These are phyloP conservation scores for Linaria vulgaris DNA, from an alignment of 257 asterid species.

Conservation along the genomic window DNA sequence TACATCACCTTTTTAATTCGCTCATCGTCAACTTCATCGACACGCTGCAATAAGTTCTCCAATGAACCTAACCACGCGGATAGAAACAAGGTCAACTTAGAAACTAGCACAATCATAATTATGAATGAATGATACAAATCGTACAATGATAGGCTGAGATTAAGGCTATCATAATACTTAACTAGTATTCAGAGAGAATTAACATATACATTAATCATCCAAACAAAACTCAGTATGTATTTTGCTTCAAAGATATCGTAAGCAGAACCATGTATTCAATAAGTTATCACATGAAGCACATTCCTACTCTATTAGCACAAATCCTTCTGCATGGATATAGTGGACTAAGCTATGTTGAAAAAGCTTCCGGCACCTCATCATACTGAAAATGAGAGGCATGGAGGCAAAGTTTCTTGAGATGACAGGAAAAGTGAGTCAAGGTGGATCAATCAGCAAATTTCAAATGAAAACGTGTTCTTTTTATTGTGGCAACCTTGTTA, in stretches of 20 bases:
- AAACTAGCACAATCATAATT: slow-evolving; percentile 18
- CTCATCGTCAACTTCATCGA: slow-evolving; percentile 76
- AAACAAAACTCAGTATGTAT: not conserved
- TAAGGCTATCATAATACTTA: not conserved
- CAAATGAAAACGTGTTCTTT: no score
- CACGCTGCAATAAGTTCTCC: slow-evolving; percentile 76
- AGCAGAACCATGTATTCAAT: not conserved
- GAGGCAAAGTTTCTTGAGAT: not conserved
- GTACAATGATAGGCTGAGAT: slow-evolving; percentile 6
- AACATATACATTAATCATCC: no score
- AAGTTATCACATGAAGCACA: slow-evolving; percentile 3
- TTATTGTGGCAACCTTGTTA: no score
- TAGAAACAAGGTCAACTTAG: slow-evolving; percentile 21
- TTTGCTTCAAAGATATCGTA: not conserved
- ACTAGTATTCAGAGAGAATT: not conserved
- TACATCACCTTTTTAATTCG: slow-evolving; percentile 68
- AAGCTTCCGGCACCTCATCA: not conserved
- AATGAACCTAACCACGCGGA: slow-evolving; percentile 56
- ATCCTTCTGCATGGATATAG: not conserved
- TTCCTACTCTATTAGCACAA: slow-evolving; percentile 5
- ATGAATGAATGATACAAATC: slow-evolving; percentile 18
- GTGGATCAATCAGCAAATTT: no score
- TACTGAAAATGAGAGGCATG: slow-evolving; percentile 8
- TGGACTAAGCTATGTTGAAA: not conserved
- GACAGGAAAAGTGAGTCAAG: no score